Evolutionary conservation across 805 yeast genomes (phyloP).

Genomic region (Hanseniaspora lindneri): DNA sequence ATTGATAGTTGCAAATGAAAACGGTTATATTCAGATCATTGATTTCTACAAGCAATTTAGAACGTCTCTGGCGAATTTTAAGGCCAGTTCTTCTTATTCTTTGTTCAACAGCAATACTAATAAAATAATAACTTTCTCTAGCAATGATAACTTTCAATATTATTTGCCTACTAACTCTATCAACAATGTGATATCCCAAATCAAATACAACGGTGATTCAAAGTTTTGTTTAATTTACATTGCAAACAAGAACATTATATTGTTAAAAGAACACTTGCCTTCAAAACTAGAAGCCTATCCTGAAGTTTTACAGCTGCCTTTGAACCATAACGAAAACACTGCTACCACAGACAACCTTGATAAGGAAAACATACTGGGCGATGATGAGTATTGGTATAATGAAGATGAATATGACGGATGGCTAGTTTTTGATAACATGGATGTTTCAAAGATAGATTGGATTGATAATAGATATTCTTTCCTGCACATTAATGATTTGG

Average conservation of each 20-base stretch:
- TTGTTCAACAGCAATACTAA: conserved; percentile 24
- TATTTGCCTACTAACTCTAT: conserved; percentile 26
- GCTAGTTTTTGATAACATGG: conserved; percentile 23
- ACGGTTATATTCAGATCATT: conserved; percentile 25
- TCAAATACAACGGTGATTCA: conserved; percentile 22
- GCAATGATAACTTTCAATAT: background rate
- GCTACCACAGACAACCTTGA: conserved; percentile 14
- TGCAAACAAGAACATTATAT: conserved; percentile 26
- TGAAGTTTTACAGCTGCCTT: background rate
- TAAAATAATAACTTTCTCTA: background rate
- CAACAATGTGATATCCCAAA: conserved; percentile 24
- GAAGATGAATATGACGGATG: conserved; percentile 18
- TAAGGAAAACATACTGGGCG: background rate
- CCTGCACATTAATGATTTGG: conserved; percentile 21
- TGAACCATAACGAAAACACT: background rate
- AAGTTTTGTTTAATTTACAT: conserved; percentile 25
- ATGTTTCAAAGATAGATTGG: conserved; percentile 27
- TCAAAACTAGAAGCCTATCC: background rate
- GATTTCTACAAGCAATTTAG: conserved; percentile 23
- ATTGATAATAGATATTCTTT: conserved; percentile 25
- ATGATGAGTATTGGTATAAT: background rate
- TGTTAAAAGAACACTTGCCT: conserved; percentile 21
- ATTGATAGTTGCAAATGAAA: conserved; percentile 19
- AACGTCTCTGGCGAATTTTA: conserved; percentile 20
- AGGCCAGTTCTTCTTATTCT: conserved; percentile 21